Percentiles rank a stretch among this genome's conserved stretches.
Evolutionary conservation across 2,329 filamentous ascomycete genomes (phyloP).

Genomic region (Nothopassalora personata): DNA sequence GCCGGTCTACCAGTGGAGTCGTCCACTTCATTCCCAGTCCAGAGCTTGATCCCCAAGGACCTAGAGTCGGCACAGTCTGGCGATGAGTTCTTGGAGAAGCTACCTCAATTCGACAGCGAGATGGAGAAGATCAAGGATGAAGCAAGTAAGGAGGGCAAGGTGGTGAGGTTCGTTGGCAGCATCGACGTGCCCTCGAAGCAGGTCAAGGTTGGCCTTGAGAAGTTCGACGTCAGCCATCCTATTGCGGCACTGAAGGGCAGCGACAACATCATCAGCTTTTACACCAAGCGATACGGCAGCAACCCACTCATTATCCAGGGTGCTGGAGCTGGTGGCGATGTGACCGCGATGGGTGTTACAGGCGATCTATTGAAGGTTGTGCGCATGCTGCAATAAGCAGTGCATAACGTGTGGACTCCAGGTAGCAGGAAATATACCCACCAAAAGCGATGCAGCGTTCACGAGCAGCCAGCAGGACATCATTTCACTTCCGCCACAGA

Average conservation of each 20-base stretch:
- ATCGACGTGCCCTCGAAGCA: constrained; percentile 75
- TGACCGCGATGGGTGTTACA: constrained; percentile 98
- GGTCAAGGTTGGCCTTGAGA: constrained; percentile 89
- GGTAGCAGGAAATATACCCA: neutral
- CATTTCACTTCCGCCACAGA: neutral
- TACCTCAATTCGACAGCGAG: constrained; percentile 77
- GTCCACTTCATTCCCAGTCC: constrained; percentile 84
- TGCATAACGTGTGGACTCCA: neutral
- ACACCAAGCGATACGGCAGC: constrained; percentile 86
- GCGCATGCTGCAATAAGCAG: constrained; percentile 52
- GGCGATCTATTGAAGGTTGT: constrained; percentile 86
- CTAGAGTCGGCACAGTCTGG: constrained; percentile 71
- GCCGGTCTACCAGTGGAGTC: constrained; percentile 75
- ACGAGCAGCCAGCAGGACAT: neutral
- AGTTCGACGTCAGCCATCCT: constrained; percentile 73
- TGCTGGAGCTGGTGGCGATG: constrained; percentile 82
- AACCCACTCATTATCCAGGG: constrained; percentile 94
- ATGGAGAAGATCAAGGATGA: constrained; percentile 85
- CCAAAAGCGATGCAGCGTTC: neutral
- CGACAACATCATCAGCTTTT: constrained; percentile 98
- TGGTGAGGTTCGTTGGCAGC: constrained; percentile 89
- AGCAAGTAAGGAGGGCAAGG: constrained; percentile 83
- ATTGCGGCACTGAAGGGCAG: constrained; percentile 94
- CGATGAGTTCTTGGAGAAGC: constrained; percentile 76
- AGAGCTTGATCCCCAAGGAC: constrained; percentile 85